These are phyloP conservation scores for Globisporangium perplexum DNA, from an alignment of 352 stramenopile genomes.

Conservation along the genomic window DNA sequence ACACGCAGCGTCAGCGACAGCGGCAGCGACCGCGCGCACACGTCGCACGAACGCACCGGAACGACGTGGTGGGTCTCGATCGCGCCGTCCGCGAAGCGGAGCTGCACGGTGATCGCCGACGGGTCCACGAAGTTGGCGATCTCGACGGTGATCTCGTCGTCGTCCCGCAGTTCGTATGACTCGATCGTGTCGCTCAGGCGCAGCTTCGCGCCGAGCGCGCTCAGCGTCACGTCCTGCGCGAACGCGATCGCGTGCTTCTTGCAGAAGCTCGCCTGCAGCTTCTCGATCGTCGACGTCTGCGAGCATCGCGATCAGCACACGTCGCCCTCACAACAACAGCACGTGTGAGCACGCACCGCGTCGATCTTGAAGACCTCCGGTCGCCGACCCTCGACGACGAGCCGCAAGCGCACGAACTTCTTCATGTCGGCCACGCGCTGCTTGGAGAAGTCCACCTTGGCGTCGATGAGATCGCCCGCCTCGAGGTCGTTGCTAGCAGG, in stretches of 20 bases:
- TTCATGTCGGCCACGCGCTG: slow-evolving; percentile 44
- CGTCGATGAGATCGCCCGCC: slow-evolving; percentile 58
- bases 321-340: neutral
- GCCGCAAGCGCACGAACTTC: slow-evolving; percentile 41
- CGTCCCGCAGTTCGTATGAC: slow-evolving; percentile 42
- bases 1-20: neutral
- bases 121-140: slow-evolving; percentile 30
- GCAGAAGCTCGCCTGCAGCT: slow-evolving; percentile 61
- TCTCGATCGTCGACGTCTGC: slow-evolving; percentile 46
- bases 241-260: slow-evolving; percentile 46
- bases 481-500: slow-evolving; percentile 37
- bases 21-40: too few relatives aligned
- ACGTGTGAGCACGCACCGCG: slow-evolving; percentile 23
- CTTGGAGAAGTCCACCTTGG: slow-evolving; percentile 66
- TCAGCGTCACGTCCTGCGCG: slow-evolving; percentile 46
- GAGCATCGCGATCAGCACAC: neutral
- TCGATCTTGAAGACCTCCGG: slow-evolving; percentile 71
- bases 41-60: slow-evolving; percentile 16
- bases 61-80: slow-evolving; percentile 28
- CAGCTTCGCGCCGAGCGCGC: slow-evolving; percentile 33
- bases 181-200: slow-evolving; percentile 36
- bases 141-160: slow-evolving; percentile 60
- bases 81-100: slow-evolving; percentile 39
- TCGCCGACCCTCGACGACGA: slow-evolving; percentile 45
- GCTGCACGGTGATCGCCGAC: slow-evolving; percentile 28